These are phyloP conservation scores for Hanseniaspora nectarophila DNA, from an alignment of 805 yeast genomes.

Conservation along the genomic window DNA sequence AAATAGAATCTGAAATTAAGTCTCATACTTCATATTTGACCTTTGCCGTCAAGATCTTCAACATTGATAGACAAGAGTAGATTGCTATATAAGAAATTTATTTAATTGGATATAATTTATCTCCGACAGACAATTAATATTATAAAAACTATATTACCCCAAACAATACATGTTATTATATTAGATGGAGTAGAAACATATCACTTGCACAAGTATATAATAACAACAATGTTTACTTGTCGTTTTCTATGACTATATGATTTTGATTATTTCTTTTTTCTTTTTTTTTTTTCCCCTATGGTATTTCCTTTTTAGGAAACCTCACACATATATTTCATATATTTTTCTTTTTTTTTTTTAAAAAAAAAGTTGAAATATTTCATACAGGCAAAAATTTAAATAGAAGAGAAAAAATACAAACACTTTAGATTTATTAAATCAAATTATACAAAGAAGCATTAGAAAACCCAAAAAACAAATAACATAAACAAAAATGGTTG, in stretches of 20 bases:
- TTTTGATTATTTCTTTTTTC: not conserved
- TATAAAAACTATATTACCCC: too few species aligned
- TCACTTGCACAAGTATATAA: too few species aligned
- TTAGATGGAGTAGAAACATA: too few species aligned
- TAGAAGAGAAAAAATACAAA: not conserved
- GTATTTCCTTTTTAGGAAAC: slow-evolving; percentile 4
- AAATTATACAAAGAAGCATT: too few species aligned
- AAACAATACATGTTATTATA: too few species aligned
- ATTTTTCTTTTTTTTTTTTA: not conserved
- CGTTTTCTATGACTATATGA: too few species aligned
- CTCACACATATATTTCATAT: not conserved
- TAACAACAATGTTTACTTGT: too few species aligned
- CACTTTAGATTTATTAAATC: too few species aligned
- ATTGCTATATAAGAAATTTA: slow-evolving; percentile 15
- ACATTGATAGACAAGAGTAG: slow-evolving; percentile 18
- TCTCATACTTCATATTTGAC: slow-evolving; percentile 90
- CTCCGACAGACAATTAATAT: too few species aligned
- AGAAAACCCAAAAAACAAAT: not conserved
- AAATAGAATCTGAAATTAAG: slow-evolving; percentile 72
- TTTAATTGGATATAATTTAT: too few species aligned
- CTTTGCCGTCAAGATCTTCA: slow-evolving; percentile 52
- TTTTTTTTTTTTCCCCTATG: not conserved
- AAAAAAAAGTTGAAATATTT: not conserved
- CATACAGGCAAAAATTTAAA: not conserved
- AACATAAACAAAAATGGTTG: not conserved